Conservation (phyloP, 2,329 filamentous ascomycete genomes). For the Claviceps capensis region DNA sequence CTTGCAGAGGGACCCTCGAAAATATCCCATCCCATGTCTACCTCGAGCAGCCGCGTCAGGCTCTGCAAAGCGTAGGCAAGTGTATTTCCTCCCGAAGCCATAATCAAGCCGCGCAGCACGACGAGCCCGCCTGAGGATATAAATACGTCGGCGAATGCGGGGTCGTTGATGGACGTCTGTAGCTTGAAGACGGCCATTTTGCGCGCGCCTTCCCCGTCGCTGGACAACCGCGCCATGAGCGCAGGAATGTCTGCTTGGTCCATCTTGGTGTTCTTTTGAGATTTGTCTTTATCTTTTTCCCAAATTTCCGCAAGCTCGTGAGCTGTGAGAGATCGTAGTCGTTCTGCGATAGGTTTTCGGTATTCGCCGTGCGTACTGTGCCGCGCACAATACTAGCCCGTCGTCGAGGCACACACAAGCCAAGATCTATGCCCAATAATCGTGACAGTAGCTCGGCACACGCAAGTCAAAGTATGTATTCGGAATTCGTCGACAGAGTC, state of each 20-base stretch:
- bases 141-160: constrained; percentile 91
- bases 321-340: not conserved
- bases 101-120: constrained; percentile 68
- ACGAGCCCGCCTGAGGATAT: constrained; percentile 77
- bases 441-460: too few species aligned
- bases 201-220: constrained; percentile 75
- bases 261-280: constrained; percentile 24
- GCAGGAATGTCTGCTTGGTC: constrained; percentile 55
- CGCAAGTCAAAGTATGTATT: too few species aligned
- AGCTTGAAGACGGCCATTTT: constrained; percentile 99
- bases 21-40: constrained; percentile 95
- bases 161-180: constrained; percentile 88
- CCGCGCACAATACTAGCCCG: not conserved
- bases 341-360: not conserved
- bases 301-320: constrained; percentile 1
- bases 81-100: constrained; percentile 82
- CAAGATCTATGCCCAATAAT: not conserved
- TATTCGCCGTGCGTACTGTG: not conserved
- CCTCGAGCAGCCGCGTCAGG: constrained; percentile 73
- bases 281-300: too few species aligned
- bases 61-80: constrained; percentile 90
- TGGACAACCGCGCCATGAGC: constrained; percentile 48
- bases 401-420: not conserved
- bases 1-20: constrained; percentile 50
- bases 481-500: too few species aligned